Evolutionary conservation across 352 stramenopile genomes (phyloP), one percentile per base, ranked within the genome.

Genomic region (Peronospora belbahrii): DNA sequence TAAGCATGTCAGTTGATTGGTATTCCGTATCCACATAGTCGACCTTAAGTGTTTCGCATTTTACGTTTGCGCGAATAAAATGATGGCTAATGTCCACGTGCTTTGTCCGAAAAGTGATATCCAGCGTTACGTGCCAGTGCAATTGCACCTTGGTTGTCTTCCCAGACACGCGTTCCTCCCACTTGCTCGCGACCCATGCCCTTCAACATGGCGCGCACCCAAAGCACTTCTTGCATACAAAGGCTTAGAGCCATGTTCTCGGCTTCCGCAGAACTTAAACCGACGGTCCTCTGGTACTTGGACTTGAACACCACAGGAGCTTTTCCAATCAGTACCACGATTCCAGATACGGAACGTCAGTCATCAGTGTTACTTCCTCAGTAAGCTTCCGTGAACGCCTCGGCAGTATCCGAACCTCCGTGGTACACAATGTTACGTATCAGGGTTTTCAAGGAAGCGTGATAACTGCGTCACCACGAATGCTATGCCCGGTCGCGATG

Each of bases 11-110:
- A 2, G 17, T 17, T 15, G 25, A 17, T 5, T 40, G 34, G 9
- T 57, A 4, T 9, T 46, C 31, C 10, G 48, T 49, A 6, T 43
- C n/a, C 19, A 49, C 15, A 27, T 57, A 51, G 32, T 41, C 17
- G 3, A 51, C 17, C 24, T 31, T 48, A 8, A 47, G 13, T 7
- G 14, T 42, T 11, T 8, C 14, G 1, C 35, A 11, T 18, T 23
- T 18, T 13, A 51, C 50, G 2, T 44, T 52, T 27, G 48, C 42
- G 4, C 32, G 15, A n/a, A 45, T 45, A 18, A 49, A 56, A 15
- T 46, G 48, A 13, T 56, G 31, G 4, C 10, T 4, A n/a, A 50
- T 49, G 23, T 45, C 32, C 2, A 49, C 25, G 6, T 40, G 40
- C 40, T 49, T 41, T 2, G 33, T 49, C 14, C 24, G 13, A 0